A percentile compares a stretch with the other conserved stretches of the same genome.
Evolutionary conservation across 2,329 filamentous ascomycete species (phyloP).

Genomic region (Falciphora oryzae): DNA sequence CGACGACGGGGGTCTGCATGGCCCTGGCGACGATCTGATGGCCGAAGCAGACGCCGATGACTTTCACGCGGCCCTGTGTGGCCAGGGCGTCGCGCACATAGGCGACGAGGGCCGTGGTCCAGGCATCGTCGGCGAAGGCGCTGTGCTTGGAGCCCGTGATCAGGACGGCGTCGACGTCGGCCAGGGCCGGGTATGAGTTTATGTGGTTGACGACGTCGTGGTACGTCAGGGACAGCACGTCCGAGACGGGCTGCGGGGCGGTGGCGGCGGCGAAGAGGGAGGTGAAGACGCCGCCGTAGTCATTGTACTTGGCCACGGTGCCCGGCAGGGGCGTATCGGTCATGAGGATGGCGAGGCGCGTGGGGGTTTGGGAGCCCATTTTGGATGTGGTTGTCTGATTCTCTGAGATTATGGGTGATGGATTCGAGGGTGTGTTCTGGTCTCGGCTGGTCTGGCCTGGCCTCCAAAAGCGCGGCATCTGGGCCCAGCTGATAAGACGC

Average conservation of each 20-base stretch:
- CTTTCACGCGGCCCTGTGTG: conserved; percentile 56
- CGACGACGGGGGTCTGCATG: conserved; percentile 59
- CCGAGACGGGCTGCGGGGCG: conserved; percentile 35
- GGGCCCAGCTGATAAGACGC: not conserved
- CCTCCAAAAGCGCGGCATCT: not conserved
- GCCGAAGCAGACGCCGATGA: conserved; percentile 83
- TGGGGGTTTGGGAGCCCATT: conserved; percentile 22
- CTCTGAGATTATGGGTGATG: too few species aligned
- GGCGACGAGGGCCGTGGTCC: conserved; percentile 70
- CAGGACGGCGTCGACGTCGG: conserved; percentile 74
- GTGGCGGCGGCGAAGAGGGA: conserved; percentile 51
- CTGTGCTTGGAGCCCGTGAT: conserved; percentile 72
- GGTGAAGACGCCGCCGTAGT: conserved; percentile 67
- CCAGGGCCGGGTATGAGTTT: conserved; percentile 63
- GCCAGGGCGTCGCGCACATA: conserved; percentile 51
- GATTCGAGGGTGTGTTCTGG: too few species aligned
- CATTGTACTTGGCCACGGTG: conserved; percentile 58
- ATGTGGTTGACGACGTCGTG: conserved; percentile 66
- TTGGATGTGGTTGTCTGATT: too few species aligned
- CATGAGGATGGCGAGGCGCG: conserved; percentile 81
- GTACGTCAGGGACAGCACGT: conserved; percentile 51
- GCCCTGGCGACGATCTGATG: conserved; percentile 80
- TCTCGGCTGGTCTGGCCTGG: not conserved
- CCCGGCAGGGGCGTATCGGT: conserved; percentile 70
- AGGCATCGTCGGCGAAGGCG: conserved; percentile 66